A percentile compares a stretch with the other conserved stretches of the same genome.
These are phyloP conservation scores for Dactylorhiza incarnata DNA, from an alignment of 106 monocot species.

Conservation along the genomic window DNA sequence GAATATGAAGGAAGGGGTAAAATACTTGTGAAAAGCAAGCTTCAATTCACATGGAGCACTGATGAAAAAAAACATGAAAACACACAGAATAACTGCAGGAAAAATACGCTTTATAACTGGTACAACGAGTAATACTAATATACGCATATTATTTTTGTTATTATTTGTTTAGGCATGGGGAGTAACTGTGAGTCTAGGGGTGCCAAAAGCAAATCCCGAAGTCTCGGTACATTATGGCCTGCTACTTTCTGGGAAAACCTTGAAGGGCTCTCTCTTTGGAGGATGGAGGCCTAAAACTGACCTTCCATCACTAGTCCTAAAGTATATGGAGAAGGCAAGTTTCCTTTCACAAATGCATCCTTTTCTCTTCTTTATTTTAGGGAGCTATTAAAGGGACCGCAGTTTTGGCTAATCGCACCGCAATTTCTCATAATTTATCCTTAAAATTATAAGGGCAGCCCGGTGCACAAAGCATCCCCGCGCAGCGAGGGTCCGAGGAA, in stretches of 20 bases:
- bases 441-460: too few relatives aligned
- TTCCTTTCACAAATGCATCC: neutral
- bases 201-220: conserved; percentile 72
- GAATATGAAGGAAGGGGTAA: too few relatives aligned
- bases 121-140: neutral
- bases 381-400: too few relatives aligned
- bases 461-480: too few relatives aligned
- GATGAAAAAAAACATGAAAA: too few relatives aligned
- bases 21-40: too few relatives aligned
- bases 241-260: conserved; percentile 80
- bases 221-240: conserved; percentile 67
- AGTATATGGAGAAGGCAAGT: conserved; percentile 64
- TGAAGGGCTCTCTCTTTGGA: conserved; percentile 93
- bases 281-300: conserved; percentile 98
- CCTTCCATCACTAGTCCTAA: conserved; percentile 65
- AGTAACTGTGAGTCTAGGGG: conserved; percentile 76
- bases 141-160: neutral
- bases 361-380: neutral
- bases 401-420: too few relatives aligned
- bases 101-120: neutral
- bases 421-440: too few relatives aligned
- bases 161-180: conserved; percentile 70
- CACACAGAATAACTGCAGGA: too few relatives aligned
- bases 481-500: too few relatives aligned
- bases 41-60: too few relatives aligned